Conservation (phyloP, 2,329 filamentous ascomycete species). For the Phyllosticta capitalensis region DNA sequence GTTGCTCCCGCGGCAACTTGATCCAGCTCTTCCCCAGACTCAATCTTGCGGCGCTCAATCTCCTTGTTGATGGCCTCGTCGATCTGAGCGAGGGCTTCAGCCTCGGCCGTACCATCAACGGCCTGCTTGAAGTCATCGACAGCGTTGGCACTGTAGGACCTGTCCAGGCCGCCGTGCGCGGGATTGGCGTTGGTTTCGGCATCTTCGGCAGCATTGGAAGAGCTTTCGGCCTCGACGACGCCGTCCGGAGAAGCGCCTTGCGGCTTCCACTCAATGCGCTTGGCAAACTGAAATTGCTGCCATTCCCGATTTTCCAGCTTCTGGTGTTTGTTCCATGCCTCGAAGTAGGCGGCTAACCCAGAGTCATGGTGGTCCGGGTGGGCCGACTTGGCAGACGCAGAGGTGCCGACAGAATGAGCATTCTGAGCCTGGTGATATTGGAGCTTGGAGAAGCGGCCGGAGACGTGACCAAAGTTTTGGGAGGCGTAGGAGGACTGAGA, state of each 20-base stretch:
- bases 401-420: constrained; percentile 52
- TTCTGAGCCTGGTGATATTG: constrained; percentile 60
- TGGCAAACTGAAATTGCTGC: constrained; percentile 83
- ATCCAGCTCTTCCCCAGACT: constrained; percentile 31
- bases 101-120: constrained; percentile 37
- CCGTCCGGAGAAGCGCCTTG: constrained; percentile 29
- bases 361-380: constrained; percentile 29
- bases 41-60: constrained; percentile 52
- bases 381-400: constrained; percentile 27
- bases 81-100: constrained; percentile 64
- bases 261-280: constrained; percentile 80
- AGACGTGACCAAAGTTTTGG: constrained; percentile 40
- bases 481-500: constrained; percentile 76
- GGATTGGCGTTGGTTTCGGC: constrained; percentile 18
- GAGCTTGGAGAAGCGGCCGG: constrained; percentile 36
- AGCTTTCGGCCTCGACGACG: constrained; percentile 29
- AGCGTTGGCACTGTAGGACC: constrained; percentile 44
- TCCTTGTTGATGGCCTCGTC: constrained; percentile 77
- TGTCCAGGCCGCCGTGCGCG: constrained; percentile 29
- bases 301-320: constrained; percentile 69
- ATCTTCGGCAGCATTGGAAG: constrained; percentile 13
- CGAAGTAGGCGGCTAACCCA: constrained; percentile 82
- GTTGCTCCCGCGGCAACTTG: constrained; percentile 24
- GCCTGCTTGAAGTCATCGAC: constrained; percentile 53
- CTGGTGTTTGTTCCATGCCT: constrained; percentile 75